Base-by-base conservation (phyloP, 345 rosid genomes). In the Eucalyptus tenuipes region DNA sequence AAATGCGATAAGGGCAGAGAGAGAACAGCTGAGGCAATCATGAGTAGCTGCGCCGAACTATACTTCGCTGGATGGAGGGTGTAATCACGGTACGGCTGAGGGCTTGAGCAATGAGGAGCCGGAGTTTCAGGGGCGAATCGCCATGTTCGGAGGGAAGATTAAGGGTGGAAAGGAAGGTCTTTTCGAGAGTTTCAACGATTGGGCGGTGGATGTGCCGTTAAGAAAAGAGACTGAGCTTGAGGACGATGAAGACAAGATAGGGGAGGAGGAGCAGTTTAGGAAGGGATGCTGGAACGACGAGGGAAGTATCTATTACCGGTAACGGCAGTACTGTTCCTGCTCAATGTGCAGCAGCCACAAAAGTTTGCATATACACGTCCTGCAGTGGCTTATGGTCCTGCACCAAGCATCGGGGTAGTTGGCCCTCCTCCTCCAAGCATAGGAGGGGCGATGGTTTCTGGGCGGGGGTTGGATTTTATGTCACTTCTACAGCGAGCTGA, bases 61-160 rank as follows among this genome's bases (percentile, higher is more conserved):
- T 48, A 13, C 2, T 4, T 48, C 2, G 1, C 14, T 13, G 89
- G 97, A 96, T 88, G 91, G 92, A 44, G 93, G 95, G 64, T 90
- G 91, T 68, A 88, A 91, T 13, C 92, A 88, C 50, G 93, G 57
- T 31, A 89, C 89, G 14, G 89, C 82, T 24, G 98, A 94, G 86
- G 97, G 90, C 15, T 88, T 95, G 86, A 97, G 99, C 25, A 98
- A 97, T 33, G 99, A 96, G 71, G 99, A 97, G 88, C 92, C 90
- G 0, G 97, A 95, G 89, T 94, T 94, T 91, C 92, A 89, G 50
- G 94, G 94, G 24, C 85, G 96, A 88, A 90, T 97, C 48, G 90
- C 94, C 20, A 91, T 94, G 92, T 87, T 94, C 9, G 94, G 95
- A 37, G 93, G 89, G 44, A 93, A 86, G 88, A 86, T 88, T 52